phyloP scores from a whole-genome alignment of 768 basidiomycete species.

The Hirschioporus abietinus region DNA sequence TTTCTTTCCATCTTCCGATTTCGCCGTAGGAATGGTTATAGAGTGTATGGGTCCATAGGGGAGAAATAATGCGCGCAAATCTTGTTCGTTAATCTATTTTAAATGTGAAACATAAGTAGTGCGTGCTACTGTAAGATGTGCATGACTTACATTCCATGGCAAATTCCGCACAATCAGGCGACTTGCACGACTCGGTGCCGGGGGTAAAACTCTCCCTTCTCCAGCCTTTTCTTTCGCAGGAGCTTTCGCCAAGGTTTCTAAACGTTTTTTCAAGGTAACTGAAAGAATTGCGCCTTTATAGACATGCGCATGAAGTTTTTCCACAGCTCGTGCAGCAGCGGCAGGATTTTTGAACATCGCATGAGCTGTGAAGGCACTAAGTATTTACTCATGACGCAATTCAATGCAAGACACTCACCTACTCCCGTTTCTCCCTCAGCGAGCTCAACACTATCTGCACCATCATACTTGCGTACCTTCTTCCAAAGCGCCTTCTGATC shows the following conservation, averaged over 20 bases:
- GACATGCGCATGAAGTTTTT: slow-evolving; percentile 85
- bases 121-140: neutral
- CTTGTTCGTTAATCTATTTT: slow-evolving; percentile 71
- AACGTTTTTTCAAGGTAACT: slow-evolving; percentile 79
- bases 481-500: slow-evolving; percentile 75
- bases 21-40: slow-evolving; percentile 65
- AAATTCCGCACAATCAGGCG: slow-evolving; percentile 90
- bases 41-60: slow-evolving; percentile 85
- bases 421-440: neutral
- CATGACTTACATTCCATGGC: slow-evolving; percentile 47
- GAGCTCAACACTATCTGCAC: slow-evolving; percentile 69
- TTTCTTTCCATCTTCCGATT: slow-evolving; percentile 23
- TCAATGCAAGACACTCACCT: neutral
- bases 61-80: slow-evolving; percentile 80
- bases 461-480: slow-evolving; percentile 74
- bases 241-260: slow-evolving; percentile 60
- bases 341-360: slow-evolving; percentile 67
- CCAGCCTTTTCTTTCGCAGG: slow-evolving; percentile 24
- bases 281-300: slow-evolving; percentile 88
- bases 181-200: slow-evolving; percentile 60
- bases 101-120: slow-evolving; percentile 1
- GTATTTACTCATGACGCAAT: neutral
- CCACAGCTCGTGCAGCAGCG: slow-evolving; percentile 64
- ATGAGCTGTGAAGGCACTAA: slow-evolving; percentile 43
- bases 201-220: slow-evolving; percentile 11